Percentiles rank a stretch among this genome's conserved stretches.
phyloP scores from a whole-genome alignment of 2,329 filamentous ascomycete genomes.

The Alternaria sp. region DNA sequence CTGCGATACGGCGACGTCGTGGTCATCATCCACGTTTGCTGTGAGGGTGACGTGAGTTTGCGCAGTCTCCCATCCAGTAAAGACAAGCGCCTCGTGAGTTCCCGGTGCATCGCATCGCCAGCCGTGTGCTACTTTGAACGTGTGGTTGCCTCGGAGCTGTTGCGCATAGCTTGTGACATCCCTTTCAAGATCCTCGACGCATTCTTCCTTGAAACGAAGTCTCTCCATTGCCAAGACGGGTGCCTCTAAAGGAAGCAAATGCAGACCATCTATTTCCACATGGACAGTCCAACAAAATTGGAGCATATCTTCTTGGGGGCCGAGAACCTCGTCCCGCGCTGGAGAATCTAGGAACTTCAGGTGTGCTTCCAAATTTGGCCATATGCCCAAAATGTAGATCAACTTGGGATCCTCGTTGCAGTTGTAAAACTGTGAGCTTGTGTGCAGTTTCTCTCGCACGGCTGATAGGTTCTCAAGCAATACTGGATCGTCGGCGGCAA shows the following conservation, averaged over 20 bases:
- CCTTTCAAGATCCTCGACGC: conserved; percentile 20
- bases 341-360: conserved; percentile 36
- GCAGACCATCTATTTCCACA: conserved; percentile 28
- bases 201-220: conserved; percentile 17
- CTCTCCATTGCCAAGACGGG: conserved; percentile 35
- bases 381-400: conserved; percentile 42
- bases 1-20: conserved; percentile 10
- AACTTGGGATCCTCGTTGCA: conserved; percentile 36
- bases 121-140: conserved; percentile 26
- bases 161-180: conserved; percentile 18
- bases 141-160: conserved; percentile 18
- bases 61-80: conserved; percentile 30
- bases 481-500: conserved; percentile 23
- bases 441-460: conserved; percentile 34
- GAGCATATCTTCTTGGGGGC: conserved; percentile 37
- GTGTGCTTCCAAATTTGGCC: conserved; percentile 38
- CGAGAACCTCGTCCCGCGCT: conserved; percentile 32
- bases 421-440: conserved; percentile 37
- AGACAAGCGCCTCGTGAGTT: conserved; percentile 29
- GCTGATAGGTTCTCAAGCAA: conserved; percentile 38
- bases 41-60: conserved; percentile 22
- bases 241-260: conserved; percentile 29
- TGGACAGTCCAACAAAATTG: conserved; percentile 40
- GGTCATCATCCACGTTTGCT: conserved; percentile 5
- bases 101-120: conserved; percentile 34